A percentile compares a stretch with the other conserved stretches of the same genome.
Evolutionary conservation across 805 yeast species (phyloP).

Genomic region (Sungouiozyma ichnusensis): DNA sequence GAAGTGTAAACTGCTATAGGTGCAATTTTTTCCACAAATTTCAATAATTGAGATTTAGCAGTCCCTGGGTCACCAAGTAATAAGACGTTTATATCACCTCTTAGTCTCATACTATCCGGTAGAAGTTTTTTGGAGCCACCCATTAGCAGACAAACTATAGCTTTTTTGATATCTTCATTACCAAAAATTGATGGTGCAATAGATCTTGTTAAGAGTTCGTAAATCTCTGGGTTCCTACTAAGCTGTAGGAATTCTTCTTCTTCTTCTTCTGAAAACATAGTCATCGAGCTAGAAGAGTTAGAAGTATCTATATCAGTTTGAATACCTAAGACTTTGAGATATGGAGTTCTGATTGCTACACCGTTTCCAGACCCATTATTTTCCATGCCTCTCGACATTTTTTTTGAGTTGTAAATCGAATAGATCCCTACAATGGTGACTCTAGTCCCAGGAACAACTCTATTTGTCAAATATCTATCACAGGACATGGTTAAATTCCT

Average conservation of each 20-base stretch:
- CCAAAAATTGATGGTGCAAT: slow-evolving; percentile 98
- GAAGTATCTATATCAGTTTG: slow-evolving; percentile 72
- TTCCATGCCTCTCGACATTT: slow-evolving; percentile 33
- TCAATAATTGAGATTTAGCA: slow-evolving; percentile 90
- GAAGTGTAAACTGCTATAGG: slow-evolving; percentile 95
- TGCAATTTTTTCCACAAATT: slow-evolving; percentile 88
- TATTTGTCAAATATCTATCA: slow-evolving; percentile 82
- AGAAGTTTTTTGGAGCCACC: slow-evolving; percentile 88
- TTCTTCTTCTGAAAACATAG: slow-evolving; percentile 79
- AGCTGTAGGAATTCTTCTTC: slow-evolving; percentile 81
- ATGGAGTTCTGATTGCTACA: slow-evolving; percentile 91
- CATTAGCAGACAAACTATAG: slow-evolving; percentile 82
- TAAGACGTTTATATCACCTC: slow-evolving; percentile 94
- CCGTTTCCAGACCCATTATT: slow-evolving; percentile 34
- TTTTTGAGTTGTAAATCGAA: slow-evolving; percentile 75
- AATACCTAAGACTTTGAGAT: slow-evolving; percentile 76
- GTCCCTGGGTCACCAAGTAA: slow-evolving; percentile 98
- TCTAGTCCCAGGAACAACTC: slow-evolving; percentile 89
- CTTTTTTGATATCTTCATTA: slow-evolving; percentile 81
- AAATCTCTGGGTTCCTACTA: slow-evolving; percentile 75
- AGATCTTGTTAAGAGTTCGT: slow-evolving; percentile 73
- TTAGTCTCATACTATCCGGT: slow-evolving; percentile 91
- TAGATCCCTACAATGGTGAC: slow-evolving; percentile 89
- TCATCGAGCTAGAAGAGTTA: slow-evolving; percentile 36
- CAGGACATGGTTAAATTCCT: slow-evolving; percentile 80